Conservation (phyloP, 1,139 yeast genomes). For the Geotrichum candidum region DNA sequence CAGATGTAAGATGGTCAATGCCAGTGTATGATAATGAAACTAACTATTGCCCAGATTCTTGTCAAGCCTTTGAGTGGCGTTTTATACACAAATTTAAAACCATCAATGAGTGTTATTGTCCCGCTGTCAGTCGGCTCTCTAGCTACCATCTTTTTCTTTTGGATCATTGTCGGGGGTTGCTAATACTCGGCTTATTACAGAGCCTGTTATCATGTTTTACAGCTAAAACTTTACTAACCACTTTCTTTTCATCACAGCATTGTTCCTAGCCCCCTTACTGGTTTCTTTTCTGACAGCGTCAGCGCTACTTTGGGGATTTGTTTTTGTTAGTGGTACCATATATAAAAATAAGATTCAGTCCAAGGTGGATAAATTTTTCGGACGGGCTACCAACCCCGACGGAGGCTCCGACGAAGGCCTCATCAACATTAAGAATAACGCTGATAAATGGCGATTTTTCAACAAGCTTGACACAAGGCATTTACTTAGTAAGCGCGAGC, state of each 20-base stretch:
- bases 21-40: neutral
- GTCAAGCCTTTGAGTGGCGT: neutral
- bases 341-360: neutral
- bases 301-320: neutral
- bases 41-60: neutral
- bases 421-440: constrained; percentile 3
- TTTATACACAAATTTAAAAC: neutral
- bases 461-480: constrained; percentile 1
- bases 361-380: neutral
- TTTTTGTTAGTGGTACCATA: neutral
- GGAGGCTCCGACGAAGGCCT: neutral
- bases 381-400: neutral
- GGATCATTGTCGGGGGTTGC: constrained; percentile 2
- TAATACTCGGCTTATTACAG: neutral
- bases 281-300: neutral
- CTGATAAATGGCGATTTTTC: constrained; percentile 7
- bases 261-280: constrained; percentile 1
- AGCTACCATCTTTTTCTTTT: neutral
- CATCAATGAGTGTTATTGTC: neutral
- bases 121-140: neutral
- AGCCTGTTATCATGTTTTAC: neutral
- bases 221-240: neutral
- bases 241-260: neutral
- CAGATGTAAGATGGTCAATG: neutral
- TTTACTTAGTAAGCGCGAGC: constrained; percentile 1